Evolutionary conservation across 1,139 yeast species (phyloP).

Genomic region (Groenewaldozyma auringiensis): DNA sequence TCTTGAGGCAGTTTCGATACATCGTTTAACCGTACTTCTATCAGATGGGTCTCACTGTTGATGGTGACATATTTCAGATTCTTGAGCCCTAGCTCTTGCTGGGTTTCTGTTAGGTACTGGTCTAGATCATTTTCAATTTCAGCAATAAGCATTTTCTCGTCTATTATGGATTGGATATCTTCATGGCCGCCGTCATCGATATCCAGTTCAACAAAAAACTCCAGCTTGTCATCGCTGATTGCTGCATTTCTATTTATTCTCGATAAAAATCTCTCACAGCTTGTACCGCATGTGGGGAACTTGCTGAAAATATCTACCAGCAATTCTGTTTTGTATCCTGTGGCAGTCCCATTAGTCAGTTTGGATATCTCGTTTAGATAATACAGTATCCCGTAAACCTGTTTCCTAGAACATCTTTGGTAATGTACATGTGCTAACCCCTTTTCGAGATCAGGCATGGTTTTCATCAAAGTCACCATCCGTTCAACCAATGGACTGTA

Average conservation of each 20-base stretch:
- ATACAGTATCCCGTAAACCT: conserved; percentile 52
- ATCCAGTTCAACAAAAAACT: conserved; percentile 21
- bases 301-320: conserved; percentile 17
- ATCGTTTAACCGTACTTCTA: conserved; percentile 63
- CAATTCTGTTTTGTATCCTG: conserved; percentile 18
- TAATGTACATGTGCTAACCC: conserved; percentile 63
- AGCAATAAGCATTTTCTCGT: conserved; percentile 18
- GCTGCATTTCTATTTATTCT: conserved; percentile 56
- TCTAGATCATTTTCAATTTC: conserved; percentile 38
- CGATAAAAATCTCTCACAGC: conserved; percentile 34
- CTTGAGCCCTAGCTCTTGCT: conserved; percentile 47
- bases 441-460: conserved; percentile 60
- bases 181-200: conserved; percentile 34
- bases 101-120: conserved; percentile 43
- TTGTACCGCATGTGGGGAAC: conserved; percentile 18
- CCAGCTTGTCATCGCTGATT: conserved; percentile 41
- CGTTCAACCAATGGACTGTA: conserved; percentile 38
- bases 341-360: conserved; percentile 10
- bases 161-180: conserved; percentile 25
- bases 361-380: conserved; percentile 23
- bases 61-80: conserved; percentile 49
- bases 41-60: conserved; percentile 57
- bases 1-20: conserved; percentile 53
- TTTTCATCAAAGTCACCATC: conserved; percentile 39
- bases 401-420: conserved; percentile 51